These are phyloP conservation scores for Rheum nobile DNA, from an alignment of 148 eudicot genomes.

Conservation along the genomic window DNA sequence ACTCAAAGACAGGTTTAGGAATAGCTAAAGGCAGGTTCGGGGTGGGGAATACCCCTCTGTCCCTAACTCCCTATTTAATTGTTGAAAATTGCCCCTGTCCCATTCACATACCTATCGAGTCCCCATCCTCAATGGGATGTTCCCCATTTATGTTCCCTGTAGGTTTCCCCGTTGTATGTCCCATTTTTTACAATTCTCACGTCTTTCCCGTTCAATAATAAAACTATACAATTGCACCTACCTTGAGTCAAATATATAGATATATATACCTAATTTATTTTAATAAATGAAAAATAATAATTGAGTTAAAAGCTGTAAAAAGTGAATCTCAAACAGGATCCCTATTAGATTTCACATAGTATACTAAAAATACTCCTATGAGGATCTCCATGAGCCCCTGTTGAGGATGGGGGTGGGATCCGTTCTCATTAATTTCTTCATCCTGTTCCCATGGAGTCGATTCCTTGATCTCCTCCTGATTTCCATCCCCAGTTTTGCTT, in stretches of 20 bases:
- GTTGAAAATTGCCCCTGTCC: no score
- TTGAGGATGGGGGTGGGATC: background rate
- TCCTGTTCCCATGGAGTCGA: background rate
- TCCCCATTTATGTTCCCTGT: background rate
- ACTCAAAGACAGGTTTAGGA: background rate
- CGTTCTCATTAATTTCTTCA: background rate
- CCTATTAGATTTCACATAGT: background rate
- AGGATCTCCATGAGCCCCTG: background rate
- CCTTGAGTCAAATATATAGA: no score
- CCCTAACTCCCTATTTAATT: no score
- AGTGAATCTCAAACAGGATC: background rate
- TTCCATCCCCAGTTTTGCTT: background rate
- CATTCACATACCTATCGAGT: background rate
- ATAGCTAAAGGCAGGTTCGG: no score
- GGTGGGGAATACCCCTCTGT: no score
- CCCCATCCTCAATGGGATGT: background rate
- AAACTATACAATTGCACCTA: background rate
- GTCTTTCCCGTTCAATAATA: background rate
- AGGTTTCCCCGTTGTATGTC: background rate
- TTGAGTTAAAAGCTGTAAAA: background rate
- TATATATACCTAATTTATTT: no score
- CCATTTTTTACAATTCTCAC: background rate
- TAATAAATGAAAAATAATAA: background rate
- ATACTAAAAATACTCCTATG: background rate
- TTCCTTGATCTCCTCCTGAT: background rate